Evolutionary conservation across 495 filamentous ascomycete genomes (phyloP), one percentile per base, ranked within the genome.

Genomic region (Penicillium samsonianum): DNA sequence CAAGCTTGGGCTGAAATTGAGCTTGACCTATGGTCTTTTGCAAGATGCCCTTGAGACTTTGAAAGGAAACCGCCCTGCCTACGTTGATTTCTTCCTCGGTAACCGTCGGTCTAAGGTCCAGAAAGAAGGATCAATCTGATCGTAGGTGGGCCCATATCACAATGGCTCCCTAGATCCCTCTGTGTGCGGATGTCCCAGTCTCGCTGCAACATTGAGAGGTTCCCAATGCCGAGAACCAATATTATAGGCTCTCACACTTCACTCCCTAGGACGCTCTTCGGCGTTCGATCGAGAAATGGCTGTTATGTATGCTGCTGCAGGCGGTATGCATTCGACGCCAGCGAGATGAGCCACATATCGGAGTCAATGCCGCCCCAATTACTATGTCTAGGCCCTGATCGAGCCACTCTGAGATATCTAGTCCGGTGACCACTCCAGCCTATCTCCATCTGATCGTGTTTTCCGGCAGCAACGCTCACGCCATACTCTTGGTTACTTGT

Each of bases 1-100:
- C 44, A 94, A 87, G 72, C 81, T 85, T 49, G 92, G 90, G 3
- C 72, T 96, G 46, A 80, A 86, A 53, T 80, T 88, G 44, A 91
- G 93, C n/a, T 59, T 96, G 3, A 80, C 72, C 22, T 96, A 89
- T 75, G 94, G 94, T 37, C 75, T 96, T 31, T 61, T 84, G 43
- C 92, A 98, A 72, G 94, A 96, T 72, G 76, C 74, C 33, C 53
- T 92, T 25, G 80, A 78, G 45, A 73, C 82, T 20, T 64, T 80
- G 25, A 86, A 83, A 66, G 91, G 92, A 33, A 84, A 88, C 53
- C 80, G 78, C 49, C 80, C 90, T 35, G 79, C 82, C 7, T 94
- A 93, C 65, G 70, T 94, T 55, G 84, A 92, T 17, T 90, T 84
- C 58, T 58, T 90, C 22, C 67, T 83, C 44, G 78, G 82, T 2